Evolutionary conservation across 1,139 yeast species (phyloP), one percentile per base, ranked within the genome.

Genomic region (Kurtzmaniella quercitrusa): DNA sequence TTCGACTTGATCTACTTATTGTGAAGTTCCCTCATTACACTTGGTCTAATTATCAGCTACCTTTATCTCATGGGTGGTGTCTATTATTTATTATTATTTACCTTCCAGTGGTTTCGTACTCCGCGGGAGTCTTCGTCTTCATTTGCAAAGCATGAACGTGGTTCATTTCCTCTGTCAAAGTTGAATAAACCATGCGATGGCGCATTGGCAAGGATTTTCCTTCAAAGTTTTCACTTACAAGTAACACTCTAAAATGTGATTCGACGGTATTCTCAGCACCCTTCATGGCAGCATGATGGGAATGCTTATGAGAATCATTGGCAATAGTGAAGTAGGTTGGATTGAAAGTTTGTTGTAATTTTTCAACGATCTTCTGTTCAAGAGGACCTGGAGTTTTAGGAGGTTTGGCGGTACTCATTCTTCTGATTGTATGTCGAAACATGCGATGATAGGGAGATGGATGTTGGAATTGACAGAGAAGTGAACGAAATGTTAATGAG

Each of bases 101-200:
- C 23, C 23, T 21, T 21, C 23, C 23, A 8, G 23, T 5, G 23
- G n/a, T 36, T 33, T 41, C 44, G 19, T 21, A 39, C 25, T 89
- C 96, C 34, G 68, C 72, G 0, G 79, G 77, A 1, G 98, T 90
- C 62, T 86, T 86, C 0, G 96, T 85, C 58, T 82, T 81, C 65
- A 93, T 74, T 60, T 89, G 97, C 48, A 93, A 68, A 0, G 98
- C 97, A 66, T 93, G 98, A 18, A 93, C 81, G 1, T 95, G 93
- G 44, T 78, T 75, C 58, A 91, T 67, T 59, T 90, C 96, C 34
- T 87, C 89, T 49, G 79, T 79, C 40, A 93, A 68, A 43, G 87
- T 61, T 41, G 68, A 67, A 59, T 90, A 91, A 1, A 93, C 75
- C 57, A 84, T 61, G 46, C 97, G 68, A 65, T 93, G 98, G 58